Evolutionary conservation across 2,329 filamentous ascomycete species (phyloP).

Genomic region (Colletotrichum horii): DNA sequence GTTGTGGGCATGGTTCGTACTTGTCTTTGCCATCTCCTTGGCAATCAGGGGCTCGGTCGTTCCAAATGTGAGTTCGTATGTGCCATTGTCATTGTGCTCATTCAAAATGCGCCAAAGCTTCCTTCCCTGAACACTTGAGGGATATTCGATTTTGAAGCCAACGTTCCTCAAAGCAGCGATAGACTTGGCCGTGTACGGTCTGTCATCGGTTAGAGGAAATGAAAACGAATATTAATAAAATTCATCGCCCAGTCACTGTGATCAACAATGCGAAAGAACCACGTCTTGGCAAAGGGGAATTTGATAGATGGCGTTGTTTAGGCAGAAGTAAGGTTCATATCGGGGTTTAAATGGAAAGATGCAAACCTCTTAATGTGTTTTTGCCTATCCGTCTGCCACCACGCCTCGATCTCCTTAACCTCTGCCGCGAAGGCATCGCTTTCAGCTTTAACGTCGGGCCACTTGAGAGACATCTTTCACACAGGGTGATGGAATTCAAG

Average conservation of each 20-base stretch:
- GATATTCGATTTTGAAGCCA: slow-evolving; percentile 27
- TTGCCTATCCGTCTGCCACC: background rate
- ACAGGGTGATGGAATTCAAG: fast-evolving
- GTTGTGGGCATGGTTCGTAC: fast-evolving
- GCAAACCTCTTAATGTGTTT: background rate
- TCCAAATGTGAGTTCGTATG: slow-evolving; percentile 41
- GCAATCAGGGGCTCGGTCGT: slow-evolving; percentile 39
- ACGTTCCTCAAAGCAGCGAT: slow-evolving; percentile 37
- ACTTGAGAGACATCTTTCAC: background rate
- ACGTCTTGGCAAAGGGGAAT: background rate
- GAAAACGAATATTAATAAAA: background rate
- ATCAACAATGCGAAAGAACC: background rate
- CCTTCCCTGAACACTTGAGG: slow-evolving; percentile 34
- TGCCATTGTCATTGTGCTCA: slow-evolving; percentile 36
- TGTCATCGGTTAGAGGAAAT: background rate
- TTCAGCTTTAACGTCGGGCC: background rate
- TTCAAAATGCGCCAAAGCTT: slow-evolving; percentile 42
- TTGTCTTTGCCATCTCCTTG: slow-evolving; percentile 36
- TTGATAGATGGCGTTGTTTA: fast-evolving
- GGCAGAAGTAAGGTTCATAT: fast-evolving
- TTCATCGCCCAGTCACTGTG: background rate
- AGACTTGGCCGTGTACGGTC: slow-evolving; percentile 33
- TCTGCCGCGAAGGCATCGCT: background rate
- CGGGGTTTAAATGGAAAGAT: background rate
- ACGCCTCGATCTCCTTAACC: background rate